Conservation (phyloP, 768 basidiomycete species). For the Suillus brevipes region DNA sequence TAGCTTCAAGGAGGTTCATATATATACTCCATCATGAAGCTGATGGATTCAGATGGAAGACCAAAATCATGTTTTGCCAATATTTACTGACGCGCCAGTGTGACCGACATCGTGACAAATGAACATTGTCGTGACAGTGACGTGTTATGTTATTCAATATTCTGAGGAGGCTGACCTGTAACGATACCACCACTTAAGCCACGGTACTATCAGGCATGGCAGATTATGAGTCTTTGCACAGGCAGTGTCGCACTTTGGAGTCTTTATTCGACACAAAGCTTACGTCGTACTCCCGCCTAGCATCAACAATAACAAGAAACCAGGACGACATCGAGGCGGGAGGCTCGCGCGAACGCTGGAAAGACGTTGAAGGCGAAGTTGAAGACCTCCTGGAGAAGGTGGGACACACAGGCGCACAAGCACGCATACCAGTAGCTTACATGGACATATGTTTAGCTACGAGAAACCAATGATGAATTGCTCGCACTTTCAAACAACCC, state of each 20-base stretch:
- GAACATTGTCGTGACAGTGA: background rate
- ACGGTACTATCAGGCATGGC: slow-evolving; percentile 47
- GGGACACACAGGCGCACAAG: slow-evolving; percentile 7
- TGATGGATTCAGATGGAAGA: background rate
- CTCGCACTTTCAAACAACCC: slow-evolving; percentile 64
- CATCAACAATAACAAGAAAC: slow-evolving; percentile 58
- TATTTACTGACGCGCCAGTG: too few relatives aligned
- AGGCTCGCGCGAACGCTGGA: slow-evolving; percentile 71
- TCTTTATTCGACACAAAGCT: slow-evolving; percentile 90
- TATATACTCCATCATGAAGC: background rate
- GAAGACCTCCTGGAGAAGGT: slow-evolving; percentile 88
- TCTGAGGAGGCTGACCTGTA: background rate
- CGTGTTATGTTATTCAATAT: background rate
- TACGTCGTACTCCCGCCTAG: slow-evolving; percentile 86
- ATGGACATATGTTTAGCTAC: slow-evolving; percentile 51
- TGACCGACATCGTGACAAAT: background rate
- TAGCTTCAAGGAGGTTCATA: background rate
- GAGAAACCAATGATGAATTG: slow-evolving; percentile 84
- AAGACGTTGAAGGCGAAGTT: slow-evolving; percentile 82
- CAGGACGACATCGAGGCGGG: slow-evolving; percentile 65
- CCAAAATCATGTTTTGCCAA: background rate
- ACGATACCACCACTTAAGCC: background rate
- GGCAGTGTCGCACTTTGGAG: slow-evolving; percentile 92
- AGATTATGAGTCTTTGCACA: slow-evolving; percentile 84
- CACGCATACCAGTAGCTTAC: slow-evolving; percentile 3